Conservation (phyloP, 495 filamentous ascomycete species). For the Trichoderma parareesei region DNA sequence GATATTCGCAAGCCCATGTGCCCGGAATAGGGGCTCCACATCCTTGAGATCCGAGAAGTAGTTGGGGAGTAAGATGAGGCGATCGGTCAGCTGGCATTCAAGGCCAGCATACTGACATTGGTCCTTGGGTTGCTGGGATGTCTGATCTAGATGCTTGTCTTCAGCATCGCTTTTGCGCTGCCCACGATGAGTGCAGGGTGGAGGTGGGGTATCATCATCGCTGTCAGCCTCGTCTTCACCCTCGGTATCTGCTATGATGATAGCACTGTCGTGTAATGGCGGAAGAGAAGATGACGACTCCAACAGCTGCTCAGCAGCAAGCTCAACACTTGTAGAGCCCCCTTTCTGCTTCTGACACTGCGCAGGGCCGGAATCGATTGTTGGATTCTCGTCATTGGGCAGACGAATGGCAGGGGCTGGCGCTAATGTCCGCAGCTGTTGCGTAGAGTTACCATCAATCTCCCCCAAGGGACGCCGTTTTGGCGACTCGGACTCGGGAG, state of each 20-base stretch:
- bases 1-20: conserved; percentile 17
- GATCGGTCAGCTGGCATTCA: background rate
- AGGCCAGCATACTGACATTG: background rate
- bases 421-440: background rate
- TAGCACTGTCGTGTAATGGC: background rate
- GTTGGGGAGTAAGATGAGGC: background rate
- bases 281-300: background rate
- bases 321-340: background rate
- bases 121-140: no score
- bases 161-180: background rate
- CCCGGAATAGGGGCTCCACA: background rate
- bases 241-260: background rate
- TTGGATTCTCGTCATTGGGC: background rate
- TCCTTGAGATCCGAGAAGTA: background rate
- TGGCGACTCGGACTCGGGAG: background rate
- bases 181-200: background rate
- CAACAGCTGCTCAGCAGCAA: background rate
- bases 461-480: background rate
- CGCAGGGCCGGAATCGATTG: background rate
- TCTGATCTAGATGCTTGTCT: background rate
- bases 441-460: background rate
- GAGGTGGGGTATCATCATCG: no score
- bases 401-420: background rate
- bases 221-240: background rate
- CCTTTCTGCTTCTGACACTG: background rate